A percentile compares a stretch with the other conserved stretches of the same genome.
Evolutionary conservation across 768 basidiomycete genomes (phyloP).

Genomic region (Rhodotorula toruloides): DNA sequence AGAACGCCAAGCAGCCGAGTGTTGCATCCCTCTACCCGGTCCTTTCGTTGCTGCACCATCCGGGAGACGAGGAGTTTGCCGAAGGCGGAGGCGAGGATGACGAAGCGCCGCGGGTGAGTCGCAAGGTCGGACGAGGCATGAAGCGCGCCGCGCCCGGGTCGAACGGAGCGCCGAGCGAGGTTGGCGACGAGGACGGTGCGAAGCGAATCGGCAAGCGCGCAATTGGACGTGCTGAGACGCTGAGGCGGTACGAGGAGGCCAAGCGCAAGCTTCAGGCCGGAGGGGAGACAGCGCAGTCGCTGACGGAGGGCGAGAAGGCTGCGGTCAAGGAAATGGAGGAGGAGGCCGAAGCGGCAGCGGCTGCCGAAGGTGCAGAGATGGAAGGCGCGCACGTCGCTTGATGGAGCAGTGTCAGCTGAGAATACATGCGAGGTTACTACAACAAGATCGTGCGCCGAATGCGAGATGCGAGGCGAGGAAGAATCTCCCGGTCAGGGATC

Average conservation of each 20-base stretch:
- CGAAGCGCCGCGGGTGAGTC: background rate
- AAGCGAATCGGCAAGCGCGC: slow-evolving; percentile 18
- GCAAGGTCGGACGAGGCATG: background rate
- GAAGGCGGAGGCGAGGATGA: background rate
- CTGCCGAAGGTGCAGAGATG: background rate
- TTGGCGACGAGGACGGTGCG: background rate
- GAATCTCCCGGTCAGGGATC: slow-evolving; percentile 52
- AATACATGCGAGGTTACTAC: background rate
- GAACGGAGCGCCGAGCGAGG: background rate
- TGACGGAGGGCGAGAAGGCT: slow-evolving; percentile 14
- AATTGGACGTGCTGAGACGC: slow-evolving; percentile 19
- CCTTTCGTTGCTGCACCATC: slow-evolving; percentile 33
- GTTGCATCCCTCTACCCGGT: slow-evolving; percentile 29
- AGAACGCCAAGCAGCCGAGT: background rate
- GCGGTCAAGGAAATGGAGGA: slow-evolving; percentile 10
- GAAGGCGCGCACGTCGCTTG: slow-evolving; percentile 2
- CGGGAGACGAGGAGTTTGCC: slow-evolving; percentile 19
- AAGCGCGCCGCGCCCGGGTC: background rate
- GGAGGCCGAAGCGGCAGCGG: background rate
- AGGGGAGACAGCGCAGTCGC: background rate
- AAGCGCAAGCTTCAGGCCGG: slow-evolving; percentile 12
- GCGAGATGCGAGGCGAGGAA: background rate
- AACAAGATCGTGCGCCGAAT: no score
- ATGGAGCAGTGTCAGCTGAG: no score
- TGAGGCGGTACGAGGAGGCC: slow-evolving; percentile 28